These are phyloP conservation scores for Penicillium sp. DNA, from an alignment of 2,329 filamentous ascomycete species.

Conservation along the genomic window DNA sequence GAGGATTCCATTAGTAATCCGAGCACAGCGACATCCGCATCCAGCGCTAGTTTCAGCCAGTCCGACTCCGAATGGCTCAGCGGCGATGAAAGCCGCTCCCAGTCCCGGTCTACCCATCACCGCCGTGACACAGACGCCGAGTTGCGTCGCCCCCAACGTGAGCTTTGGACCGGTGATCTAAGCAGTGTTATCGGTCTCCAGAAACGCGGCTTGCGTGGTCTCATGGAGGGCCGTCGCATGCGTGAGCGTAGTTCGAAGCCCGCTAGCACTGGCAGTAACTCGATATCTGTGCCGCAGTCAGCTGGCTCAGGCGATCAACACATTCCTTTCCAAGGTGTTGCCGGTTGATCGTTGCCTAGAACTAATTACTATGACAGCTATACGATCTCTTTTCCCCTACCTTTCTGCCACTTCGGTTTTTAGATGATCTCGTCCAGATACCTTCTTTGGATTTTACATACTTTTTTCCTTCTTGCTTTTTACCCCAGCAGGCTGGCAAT, in stretches of 20 bases:
- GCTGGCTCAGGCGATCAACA: constrained; percentile 17
- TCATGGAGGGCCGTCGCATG: constrained; percentile 92
- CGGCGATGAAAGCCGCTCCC: constrained; percentile 28
- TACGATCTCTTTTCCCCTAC: neutral
- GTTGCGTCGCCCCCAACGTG: constrained; percentile 44
- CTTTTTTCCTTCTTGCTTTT: constrained; percentile 10
- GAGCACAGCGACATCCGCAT: constrained; percentile 39
- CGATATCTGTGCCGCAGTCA: constrained; percentile 17
- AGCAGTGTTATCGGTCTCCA: constrained; percentile 91
- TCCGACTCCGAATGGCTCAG: constrained; percentile 36
- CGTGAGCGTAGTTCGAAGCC: constrained; percentile 62
- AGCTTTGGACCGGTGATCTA: constrained; percentile 72
- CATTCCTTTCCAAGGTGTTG: constrained; percentile 16
- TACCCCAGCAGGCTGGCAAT: constrained; percentile 21
- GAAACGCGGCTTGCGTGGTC: constrained; percentile 82
- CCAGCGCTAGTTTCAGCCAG: constrained; percentile 39
- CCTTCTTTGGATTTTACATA: constrained; percentile 4
- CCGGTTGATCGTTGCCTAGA: constrained; percentile 8
- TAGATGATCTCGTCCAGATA: neutral
- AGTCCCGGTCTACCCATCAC: constrained; percentile 39
- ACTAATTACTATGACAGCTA: neutral
- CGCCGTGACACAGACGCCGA: constrained; percentile 40
- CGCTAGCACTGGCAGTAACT: constrained; percentile 21
- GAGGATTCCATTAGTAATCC: constrained; percentile 42
- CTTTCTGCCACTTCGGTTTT: neutral